Evolutionary conservation across 768 basidiomycete species (phyloP).

Genomic region (Agaricus sinodeliciosus): DNA sequence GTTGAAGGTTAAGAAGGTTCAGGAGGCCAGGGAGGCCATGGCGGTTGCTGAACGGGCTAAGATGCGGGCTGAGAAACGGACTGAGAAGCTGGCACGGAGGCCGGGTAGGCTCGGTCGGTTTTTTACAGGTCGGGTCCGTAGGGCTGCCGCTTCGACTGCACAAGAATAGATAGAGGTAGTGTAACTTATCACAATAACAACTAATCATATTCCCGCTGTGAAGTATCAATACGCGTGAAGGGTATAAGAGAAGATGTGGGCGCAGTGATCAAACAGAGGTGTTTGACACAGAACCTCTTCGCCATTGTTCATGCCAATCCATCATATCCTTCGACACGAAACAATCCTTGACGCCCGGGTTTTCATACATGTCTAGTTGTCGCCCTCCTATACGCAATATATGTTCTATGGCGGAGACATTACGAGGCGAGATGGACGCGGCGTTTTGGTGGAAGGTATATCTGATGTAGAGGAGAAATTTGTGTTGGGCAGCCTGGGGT

Average conservation of each 20-base stretch:
- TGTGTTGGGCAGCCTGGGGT: slow-evolving; percentile 49
- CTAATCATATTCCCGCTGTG: too few species aligned
- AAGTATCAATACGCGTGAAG: too few species aligned
- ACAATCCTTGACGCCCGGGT: slow-evolving; percentile 61
- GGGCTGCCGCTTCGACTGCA: not conserved
- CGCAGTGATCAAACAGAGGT: too few species aligned
- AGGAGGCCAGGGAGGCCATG: not conserved
- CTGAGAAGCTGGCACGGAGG: too few species aligned
- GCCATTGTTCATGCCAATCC: slow-evolving; percentile 44
- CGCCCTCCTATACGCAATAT: slow-evolving; percentile 61
- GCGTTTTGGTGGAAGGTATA: slow-evolving; percentile 67
- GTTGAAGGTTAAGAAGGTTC: not conserved
- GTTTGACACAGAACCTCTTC: not conserved
- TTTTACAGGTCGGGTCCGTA: too few species aligned
- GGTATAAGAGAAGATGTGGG: too few species aligned
- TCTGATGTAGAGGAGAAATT: slow-evolving; percentile 62
- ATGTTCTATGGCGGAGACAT: slow-evolving; percentile 68
- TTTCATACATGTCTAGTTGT: slow-evolving; percentile 68
- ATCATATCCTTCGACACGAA: slow-evolving; percentile 68
- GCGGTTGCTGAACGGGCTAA: not conserved
- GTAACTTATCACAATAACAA: not conserved
- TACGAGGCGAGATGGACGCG: slow-evolving; percentile 50
- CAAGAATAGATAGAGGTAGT: not conserved
- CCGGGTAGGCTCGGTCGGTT: too few species aligned
- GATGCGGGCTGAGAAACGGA: not conserved